Percentiles rank a stretch among this genome's conserved stretches.
These are phyloP conservation scores for Breynia disticha DNA, from an alignment of 441 rosid genomes.

Conservation along the genomic window DNA sequence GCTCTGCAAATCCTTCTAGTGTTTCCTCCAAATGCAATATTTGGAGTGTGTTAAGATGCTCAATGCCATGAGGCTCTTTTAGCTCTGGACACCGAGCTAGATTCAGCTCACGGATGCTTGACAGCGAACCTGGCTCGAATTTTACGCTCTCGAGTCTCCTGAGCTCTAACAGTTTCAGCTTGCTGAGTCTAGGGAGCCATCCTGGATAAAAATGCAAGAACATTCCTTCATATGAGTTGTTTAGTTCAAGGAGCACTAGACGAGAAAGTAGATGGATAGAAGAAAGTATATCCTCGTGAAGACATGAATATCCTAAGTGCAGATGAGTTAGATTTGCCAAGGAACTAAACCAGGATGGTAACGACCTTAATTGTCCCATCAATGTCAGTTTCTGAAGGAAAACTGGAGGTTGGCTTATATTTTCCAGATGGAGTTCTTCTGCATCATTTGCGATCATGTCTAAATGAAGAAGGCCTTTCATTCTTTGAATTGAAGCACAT, in stretches of 20 bases:
- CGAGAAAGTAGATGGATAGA: conserved; percentile 24
- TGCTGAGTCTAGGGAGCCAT: conserved; percentile 28
- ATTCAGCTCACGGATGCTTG: conserved; percentile 20
- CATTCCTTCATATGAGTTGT: conserved; percentile 25
- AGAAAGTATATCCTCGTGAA: conserved; percentile 23
- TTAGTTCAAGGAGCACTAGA: conserved; percentile 29
- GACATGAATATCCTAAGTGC: conserved; percentile 15
- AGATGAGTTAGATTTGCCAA: conserved; percentile 17
- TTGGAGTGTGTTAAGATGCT: conserved; percentile 16
- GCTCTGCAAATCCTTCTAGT: conserved; percentile 11
- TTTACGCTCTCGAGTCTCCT: conserved; percentile 6
- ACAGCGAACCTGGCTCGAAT: conserved; percentile 16
- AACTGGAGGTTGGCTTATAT: conserved; percentile 11
- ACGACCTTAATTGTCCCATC: conserved; percentile 16
- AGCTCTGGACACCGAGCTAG: conserved; percentile 16
- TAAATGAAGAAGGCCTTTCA: conserved; percentile 20
- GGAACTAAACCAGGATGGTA: conserved; percentile 20
- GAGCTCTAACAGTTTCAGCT: conserved; percentile 13
- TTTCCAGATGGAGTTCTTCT: conserved; percentile 18
- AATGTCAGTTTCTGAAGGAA: conserved; percentile 22
- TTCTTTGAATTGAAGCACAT: conserved; percentile 30
- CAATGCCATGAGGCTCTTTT: conserved; percentile 13
- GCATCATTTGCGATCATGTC: conserved; percentile 10
- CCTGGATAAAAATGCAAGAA: conserved; percentile 20
- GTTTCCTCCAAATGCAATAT: conserved; percentile 20